phyloP scores from a whole-genome alignment of 768 basidiomycete species.

The Mycena latifolia region DNA sequence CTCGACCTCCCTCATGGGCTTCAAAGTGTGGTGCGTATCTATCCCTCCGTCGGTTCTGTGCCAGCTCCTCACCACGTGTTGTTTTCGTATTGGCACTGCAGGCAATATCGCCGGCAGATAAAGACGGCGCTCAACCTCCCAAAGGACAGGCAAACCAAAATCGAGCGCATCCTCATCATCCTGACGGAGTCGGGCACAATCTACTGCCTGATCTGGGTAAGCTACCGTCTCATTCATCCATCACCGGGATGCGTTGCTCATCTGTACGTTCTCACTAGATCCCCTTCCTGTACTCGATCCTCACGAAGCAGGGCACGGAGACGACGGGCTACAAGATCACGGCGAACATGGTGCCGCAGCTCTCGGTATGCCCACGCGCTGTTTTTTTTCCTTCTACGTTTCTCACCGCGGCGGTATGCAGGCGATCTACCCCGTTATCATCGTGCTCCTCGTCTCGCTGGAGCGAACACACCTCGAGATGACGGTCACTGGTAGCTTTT shows the following conservation, averaged over 20 bases:
- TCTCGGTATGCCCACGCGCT: constrained; percentile 25
- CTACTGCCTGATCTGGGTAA: constrained; percentile 37
- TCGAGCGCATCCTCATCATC: constrained; percentile 33
- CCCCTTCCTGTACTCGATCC: not conserved
- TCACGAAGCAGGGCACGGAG: not conserved
- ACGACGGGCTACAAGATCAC: constrained; percentile 15
- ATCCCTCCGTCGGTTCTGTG: too few species aligned
- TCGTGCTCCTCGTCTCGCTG: constrained; percentile 29
- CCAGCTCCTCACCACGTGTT: not conserved
- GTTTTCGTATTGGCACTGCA: not conserved
- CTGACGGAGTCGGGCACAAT: constrained; percentile 37
- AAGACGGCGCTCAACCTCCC: constrained; percentile 19
- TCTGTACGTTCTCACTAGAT: not conserved
- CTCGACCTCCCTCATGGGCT: too few species aligned
- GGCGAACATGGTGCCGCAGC: constrained; percentile 24
- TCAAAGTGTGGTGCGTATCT: constrained; percentile 6
- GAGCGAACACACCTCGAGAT: constrained; percentile 24
- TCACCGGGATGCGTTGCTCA: too few species aligned
- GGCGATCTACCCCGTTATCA: constrained; percentile 31
- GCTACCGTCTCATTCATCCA: not conserved
- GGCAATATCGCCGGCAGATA: too few species aligned
- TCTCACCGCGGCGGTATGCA: not conserved
- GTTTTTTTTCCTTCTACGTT: not conserved
- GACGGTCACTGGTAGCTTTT: too few species aligned
- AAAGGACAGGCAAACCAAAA: constrained; percentile 15